phyloP scores from a whole-genome alignment of 768 basidiomycete species.

The Mycena haematopus region DNA sequence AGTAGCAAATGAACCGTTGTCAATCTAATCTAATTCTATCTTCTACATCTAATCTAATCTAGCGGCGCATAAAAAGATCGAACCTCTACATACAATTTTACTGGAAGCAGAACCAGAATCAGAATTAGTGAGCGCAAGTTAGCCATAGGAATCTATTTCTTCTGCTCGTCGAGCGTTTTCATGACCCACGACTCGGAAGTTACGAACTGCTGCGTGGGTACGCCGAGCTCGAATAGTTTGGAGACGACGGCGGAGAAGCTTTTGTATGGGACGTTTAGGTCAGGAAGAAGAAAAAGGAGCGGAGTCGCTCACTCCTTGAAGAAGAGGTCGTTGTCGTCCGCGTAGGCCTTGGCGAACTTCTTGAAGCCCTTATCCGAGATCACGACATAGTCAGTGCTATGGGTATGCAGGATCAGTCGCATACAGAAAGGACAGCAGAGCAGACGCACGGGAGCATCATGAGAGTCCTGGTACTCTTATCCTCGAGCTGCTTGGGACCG shows the following conservation, averaged over 20 bases:
- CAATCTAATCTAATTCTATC: too few species aligned
- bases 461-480: conserved; percentile 84
- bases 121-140: too few species aligned
- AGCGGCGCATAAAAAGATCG: too few species aligned
- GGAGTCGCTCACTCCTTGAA: conserved; percentile 85
- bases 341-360: conserved; percentile 87
- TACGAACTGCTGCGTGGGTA: conserved; percentile 81
- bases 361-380: conserved; percentile 92
- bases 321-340: conserved; percentile 83
- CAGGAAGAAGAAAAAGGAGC: conserved; percentile 8
- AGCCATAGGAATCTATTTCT: conserved; percentile 20
- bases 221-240: conserved; percentile 91
- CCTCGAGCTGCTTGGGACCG: conserved; percentile 92
- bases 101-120: too few species aligned
- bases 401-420: conserved; percentile 1
- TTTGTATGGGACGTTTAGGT: conserved; percentile 1
- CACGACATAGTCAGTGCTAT: conserved; percentile 86
- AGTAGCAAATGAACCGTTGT: too few species aligned
- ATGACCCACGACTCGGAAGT: conserved; percentile 78
- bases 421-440: not conserved
- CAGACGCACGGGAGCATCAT: conserved; percentile 94
- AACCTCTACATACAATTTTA: too few species aligned
- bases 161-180: conserved; percentile 60
- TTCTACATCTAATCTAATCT: too few species aligned
- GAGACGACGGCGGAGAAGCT: conserved; percentile 85